Conservation (phyloP, 306 rosid genomes). For the Rubus parviflorus region DNA sequence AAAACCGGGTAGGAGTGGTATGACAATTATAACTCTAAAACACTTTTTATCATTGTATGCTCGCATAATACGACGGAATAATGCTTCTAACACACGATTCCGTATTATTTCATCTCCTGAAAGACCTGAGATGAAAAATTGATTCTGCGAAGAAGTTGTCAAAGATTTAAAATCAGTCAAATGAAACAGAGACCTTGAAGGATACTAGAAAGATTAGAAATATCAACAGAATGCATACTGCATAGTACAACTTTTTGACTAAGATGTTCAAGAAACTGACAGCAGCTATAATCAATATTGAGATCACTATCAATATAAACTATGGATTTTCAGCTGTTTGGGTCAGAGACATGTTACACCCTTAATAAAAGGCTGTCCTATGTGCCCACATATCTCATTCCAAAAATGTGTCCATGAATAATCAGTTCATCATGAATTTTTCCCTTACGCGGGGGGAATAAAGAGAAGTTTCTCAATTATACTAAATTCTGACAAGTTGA, state of each 20-base stretch:
- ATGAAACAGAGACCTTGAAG: conserved; percentile 11
- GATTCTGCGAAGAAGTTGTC: conserved; percentile 72
- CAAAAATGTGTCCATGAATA: background rate
- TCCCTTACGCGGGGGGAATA: background rate
- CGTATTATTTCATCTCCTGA: conserved; percentile 81
- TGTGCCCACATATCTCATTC: background rate
- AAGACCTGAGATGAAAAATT: conserved; percentile 96
- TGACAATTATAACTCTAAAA: conserved; percentile 87
- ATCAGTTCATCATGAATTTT: background rate
- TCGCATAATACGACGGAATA: conserved; percentile 70
- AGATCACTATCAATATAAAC: conserved; percentile 1
- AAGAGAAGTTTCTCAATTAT: background rate
- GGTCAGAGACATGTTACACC: background rate
- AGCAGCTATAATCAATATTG: background rate
- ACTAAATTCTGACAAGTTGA: background rate
- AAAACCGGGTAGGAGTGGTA: conserved; percentile 97
- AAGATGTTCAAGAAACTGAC: background rate
- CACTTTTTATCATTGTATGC: conserved; percentile 77
- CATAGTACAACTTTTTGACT: background rate
- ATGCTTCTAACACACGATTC: conserved; percentile 89
- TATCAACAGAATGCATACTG: background rate
- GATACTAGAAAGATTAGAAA: conserved; percentile 14
- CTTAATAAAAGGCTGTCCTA: background rate
- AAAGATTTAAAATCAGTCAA: conserved; percentile 34
- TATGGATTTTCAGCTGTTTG: background rate